Base-by-base conservation (phyloP, 192 early-diverging fungal genomes). In the Neocallimastix lanati region DNA sequence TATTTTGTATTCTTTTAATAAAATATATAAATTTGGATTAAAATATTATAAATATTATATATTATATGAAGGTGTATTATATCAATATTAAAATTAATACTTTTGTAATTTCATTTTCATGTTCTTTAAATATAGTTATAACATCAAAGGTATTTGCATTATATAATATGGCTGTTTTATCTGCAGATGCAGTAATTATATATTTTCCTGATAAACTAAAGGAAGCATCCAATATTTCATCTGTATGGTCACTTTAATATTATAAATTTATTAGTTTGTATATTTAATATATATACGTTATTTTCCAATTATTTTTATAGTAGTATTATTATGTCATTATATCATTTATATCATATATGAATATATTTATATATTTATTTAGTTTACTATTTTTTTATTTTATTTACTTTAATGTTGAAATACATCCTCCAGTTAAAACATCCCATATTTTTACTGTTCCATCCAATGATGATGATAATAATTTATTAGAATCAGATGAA, bases 391-490 rank as follows among this genome's bases (percentile, higher is more conserved):
- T 33, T 50, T 50, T 50, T 13, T 50, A 4, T 50, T 50, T 21
- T 50, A 21, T 13, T 81, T 7, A 86, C 86, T 77, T 37, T 78
- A 88, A 78, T 36, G 86, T 87, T 30, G 25, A 35, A 5, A 83
- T 28, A 78, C 83, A 85, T 36, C 82, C 28, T 0, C 88, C 86
- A 29, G 82, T 50, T 13, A 27, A 76, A 11, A 80, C 80, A 67
- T 85, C 83, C 88, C 88, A 88, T 4, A 88, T 78, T 78, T 82
- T 85, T 29, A 83, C 86, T 5, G 86, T 83, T 4, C 83, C 86
- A 77, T 88, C 88, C 82, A 85, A 83, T 0, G 85, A 87, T 7
- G 85, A 84, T 37, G 80, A 87, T 38, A 88, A 38, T 18, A 88
- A 36, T 29, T 79, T 76, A 16, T 28, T 77, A 2, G 79, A 79